Conservation (phyloP, 345 rosid genomes). For the Excoecaria agallocha region DNA sequence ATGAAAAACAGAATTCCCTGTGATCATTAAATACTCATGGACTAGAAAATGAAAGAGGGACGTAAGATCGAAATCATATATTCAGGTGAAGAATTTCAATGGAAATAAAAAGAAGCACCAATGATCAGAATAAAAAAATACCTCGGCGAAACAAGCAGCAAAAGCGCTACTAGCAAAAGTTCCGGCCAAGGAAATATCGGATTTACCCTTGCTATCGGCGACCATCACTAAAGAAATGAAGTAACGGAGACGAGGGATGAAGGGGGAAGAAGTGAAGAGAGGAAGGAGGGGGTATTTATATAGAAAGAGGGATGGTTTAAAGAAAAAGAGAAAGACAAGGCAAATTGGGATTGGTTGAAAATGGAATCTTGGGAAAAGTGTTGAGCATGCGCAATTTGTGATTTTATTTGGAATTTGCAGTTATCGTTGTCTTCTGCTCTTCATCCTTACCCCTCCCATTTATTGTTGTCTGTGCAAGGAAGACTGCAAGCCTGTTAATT, state of each 20-base stretch:
- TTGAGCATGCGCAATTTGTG: background rate
- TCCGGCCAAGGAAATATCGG: slow-evolving; percentile 80
- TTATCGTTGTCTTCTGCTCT: slow-evolving; percentile 6
- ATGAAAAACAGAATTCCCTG: background rate
- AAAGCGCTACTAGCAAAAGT: slow-evolving; percentile 87
- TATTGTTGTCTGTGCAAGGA: slow-evolving; percentile 1
- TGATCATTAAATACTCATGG: background rate
- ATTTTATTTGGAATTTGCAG: no score
- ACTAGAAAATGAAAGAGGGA: background rate
- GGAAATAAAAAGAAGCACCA: background rate
- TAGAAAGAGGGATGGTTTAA: background rate
- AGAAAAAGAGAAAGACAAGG: background rate
- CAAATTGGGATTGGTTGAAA: background rate
- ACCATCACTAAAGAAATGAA: slow-evolving; percentile 51
- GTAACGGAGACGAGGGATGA: background rate
- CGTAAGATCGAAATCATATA: background rate
- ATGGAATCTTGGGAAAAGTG: slow-evolving; percentile 21
- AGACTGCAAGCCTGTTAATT: no score
- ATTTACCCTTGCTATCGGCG: slow-evolving; percentile 61
- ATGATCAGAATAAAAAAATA: slow-evolving; percentile 7
- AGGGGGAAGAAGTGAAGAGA: background rate
- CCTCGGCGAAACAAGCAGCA: slow-evolving; percentile 97
- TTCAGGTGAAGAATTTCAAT: background rate
- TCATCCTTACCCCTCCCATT: slow-evolving; percentile 20
- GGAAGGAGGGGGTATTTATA: background rate